Evolutionary conservation across 2,329 filamentous ascomycete genomes (phyloP).

Genomic region (Fusarium sp.): DNA sequence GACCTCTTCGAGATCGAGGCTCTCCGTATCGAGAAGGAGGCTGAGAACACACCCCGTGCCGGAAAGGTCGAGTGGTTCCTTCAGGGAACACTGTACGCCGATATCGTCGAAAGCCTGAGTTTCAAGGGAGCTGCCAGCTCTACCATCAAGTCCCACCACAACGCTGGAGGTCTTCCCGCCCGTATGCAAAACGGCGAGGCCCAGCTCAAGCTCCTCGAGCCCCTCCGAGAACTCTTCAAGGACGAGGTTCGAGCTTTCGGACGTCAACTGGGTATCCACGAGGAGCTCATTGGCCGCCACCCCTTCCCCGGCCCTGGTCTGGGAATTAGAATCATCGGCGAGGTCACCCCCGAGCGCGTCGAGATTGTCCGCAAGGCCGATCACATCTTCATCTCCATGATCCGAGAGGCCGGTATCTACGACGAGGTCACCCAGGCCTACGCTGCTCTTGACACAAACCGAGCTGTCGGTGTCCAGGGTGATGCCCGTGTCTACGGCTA

Average conservation of each 20-base stretch:
- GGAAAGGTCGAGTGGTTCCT: slow-evolving; percentile 83
- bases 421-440: slow-evolving; percentile 48
- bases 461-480: slow-evolving; percentile 50
- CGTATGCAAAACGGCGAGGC: slow-evolving; percentile 35
- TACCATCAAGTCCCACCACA: slow-evolving; percentile 58
- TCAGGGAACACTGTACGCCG: slow-evolving; percentile 81
- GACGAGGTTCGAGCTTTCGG: slow-evolving; percentile 69
- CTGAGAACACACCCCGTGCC: slow-evolving; percentile 64
- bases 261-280: slow-evolving; percentile 48
- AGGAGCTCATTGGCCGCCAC: slow-evolving; percentile 59
- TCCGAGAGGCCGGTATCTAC: slow-evolving; percentile 73
- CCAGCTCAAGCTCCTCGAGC: slow-evolving; percentile 40
- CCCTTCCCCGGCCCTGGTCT: slow-evolving; percentile 79
- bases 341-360: slow-evolving; percentile 80
- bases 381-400: slow-evolving; percentile 78
- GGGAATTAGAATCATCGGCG: slow-evolving; percentile 83
- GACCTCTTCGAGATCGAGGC: slow-evolving; percentile 26
- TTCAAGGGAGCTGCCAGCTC: slow-evolving; percentile 38
- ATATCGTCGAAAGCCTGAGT: slow-evolving; percentile 56
- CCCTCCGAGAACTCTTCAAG: slow-evolving; percentile 75
- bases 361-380: slow-evolving; percentile 77
- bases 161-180: slow-evolving; percentile 46
- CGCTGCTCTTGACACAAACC: slow-evolving; percentile 42
- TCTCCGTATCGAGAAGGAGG: slow-evolving; percentile 72
- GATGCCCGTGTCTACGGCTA: slow-evolving; percentile 4